Evolutionary conservation across 192 early-diverging fungal species (phyloP).

Genomic region (Coemansia sp.): DNA sequence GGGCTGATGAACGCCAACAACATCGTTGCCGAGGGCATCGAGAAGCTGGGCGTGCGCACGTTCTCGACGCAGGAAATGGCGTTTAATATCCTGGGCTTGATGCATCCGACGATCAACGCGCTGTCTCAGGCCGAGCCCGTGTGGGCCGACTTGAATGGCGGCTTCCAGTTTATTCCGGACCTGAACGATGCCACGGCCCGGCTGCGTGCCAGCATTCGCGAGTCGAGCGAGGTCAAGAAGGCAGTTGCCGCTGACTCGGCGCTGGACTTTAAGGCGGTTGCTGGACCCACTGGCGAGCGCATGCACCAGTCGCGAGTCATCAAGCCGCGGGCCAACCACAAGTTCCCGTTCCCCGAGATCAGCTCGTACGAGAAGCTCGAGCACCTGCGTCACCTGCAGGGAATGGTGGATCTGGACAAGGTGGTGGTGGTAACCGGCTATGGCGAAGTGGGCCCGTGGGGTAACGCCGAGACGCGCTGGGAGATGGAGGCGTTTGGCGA

Average conservation of each 20-base stretch:
- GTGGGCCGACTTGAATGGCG: conserved; percentile 48
- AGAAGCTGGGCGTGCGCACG: conserved; percentile 83
- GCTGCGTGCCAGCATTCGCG: conserved; percentile 74
- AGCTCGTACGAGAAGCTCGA: conserved; percentile 60
- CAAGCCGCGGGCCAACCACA: conserved; percentile 79
- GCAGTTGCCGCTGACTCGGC: conserved; percentile 23
- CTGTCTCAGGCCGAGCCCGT: conserved; percentile 53
- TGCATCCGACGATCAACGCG: conserved; percentile 67
- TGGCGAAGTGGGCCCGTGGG: conserved; percentile 90
- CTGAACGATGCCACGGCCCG: conserved; percentile 55
- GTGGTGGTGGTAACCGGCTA: conserved; percentile 89
- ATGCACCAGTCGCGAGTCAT: conserved; percentile 64
- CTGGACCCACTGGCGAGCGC: conserved; percentile 56
- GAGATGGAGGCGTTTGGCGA: conserved; percentile 88
- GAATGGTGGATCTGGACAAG: conserved; percentile 85
- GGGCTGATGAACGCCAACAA: conserved; percentile 93
- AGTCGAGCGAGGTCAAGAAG: conserved; percentile 56
- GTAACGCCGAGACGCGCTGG: conserved; percentile 88
- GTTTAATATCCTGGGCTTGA: conserved; percentile 85
- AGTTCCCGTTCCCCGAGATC: conserved; percentile 78
- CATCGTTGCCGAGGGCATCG: conserved; percentile 82
- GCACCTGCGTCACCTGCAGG: conserved; percentile 63
- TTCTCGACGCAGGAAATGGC: conserved; percentile 92
- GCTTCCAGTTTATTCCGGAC: conserved; percentile 27
- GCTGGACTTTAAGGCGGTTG: conserved; percentile 18